phyloP scores from a whole-genome alignment of 2,329 filamentous ascomycete genomes.

The Cladosporium sp. region DNA sequence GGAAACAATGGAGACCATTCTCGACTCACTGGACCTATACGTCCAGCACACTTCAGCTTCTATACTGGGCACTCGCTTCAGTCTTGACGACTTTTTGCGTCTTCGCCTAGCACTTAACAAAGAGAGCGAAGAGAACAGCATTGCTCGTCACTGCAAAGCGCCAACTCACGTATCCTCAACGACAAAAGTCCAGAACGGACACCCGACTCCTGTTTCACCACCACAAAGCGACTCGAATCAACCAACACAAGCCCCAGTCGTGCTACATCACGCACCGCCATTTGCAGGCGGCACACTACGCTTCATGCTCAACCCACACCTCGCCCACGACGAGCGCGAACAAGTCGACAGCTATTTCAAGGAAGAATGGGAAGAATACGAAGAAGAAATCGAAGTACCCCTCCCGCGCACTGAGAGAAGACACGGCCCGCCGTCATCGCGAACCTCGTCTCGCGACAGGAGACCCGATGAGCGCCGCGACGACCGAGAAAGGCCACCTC shows the following conservation, averaged over 20 bases:
- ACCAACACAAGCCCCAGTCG: slow-evolving; percentile 14
- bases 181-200: slow-evolving; percentile 23
- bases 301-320: slow-evolving; percentile 80
- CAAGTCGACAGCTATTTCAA: slow-evolving; percentile 65
- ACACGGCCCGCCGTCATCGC: slow-evolving; percentile 15
- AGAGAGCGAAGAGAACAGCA: slow-evolving; percentile 62
- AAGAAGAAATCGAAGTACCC: slow-evolving; percentile 66
- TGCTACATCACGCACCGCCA: slow-evolving; percentile 4
- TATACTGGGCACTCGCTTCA: slow-evolving; percentile 66
- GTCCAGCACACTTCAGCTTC: slow-evolving; percentile 76
- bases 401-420: slow-evolving; percentile 20
- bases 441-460: slow-evolving; percentile 8
- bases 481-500: slow-evolving; percentile 7
- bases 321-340: slow-evolving; percentile 67
- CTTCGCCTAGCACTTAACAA: slow-evolving; percentile 85
- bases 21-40: slow-evolving; percentile 89
- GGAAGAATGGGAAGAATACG: slow-evolving; percentile 71
- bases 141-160: slow-evolving; percentile 56
- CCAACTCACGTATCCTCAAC: slow-evolving; percentile 18
- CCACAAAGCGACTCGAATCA: slow-evolving; percentile 22
- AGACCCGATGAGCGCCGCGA: slow-evolving; percentile 9
- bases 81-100: slow-evolving; percentile 74
- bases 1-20: slow-evolving; percentile 67
- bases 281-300: slow-evolving; percentile 63
- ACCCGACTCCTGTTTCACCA: slow-evolving; percentile 32